Evolutionary conservation across 495 filamentous ascomycete species (phyloP), one percentile per base, ranked within the genome.

Genomic region (Podospora pseudoanserina): DNA sequence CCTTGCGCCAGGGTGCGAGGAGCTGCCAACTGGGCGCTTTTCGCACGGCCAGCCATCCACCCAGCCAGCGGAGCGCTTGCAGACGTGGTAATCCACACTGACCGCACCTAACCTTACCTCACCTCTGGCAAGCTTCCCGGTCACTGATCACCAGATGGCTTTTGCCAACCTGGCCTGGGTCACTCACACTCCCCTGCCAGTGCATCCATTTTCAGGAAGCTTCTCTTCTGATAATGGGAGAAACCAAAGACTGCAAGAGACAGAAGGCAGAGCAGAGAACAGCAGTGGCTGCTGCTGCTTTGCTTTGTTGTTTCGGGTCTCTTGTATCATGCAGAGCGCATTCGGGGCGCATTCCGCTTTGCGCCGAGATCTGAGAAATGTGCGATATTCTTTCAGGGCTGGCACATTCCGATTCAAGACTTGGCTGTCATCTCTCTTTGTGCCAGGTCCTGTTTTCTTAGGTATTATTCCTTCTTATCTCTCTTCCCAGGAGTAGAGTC

Each of bases 31-130:
- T 49, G 11, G 39, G 5, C 6, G 23, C 30, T 68, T 63, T 64
- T 54, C 66, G 69, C 69, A 71, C 69, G 28, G 69, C 28, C 65
- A 23, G 23, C 23, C 23, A 23, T 23, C 23, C 23, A 23, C 23
- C 23, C 23, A 23, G 23, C 23, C 23, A 44, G 20, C 53, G 26
- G 49, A 69, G 64, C 68, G 68, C 68, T 66, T 66, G 68, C 64
- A 56, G 39, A 49, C 39, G 39, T 49, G 39, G 39, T 49, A 49
- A 39, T 34, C 60, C 68, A 39, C 65, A 64, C 30, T 56, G 63
- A 65, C 68, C 59, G 65, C 64, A 63, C 56, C 63, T 49, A 49
- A 49, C 39, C 39, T 49, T 49, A 49, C 39, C 39, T 49, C 39
- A 49, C 39, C 39, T 49, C 39, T 49, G 39, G 39, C 39, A 49